phyloP scores from a whole-genome alignment of 306 rosid species.

The Casuarina equisetifolia region DNA sequence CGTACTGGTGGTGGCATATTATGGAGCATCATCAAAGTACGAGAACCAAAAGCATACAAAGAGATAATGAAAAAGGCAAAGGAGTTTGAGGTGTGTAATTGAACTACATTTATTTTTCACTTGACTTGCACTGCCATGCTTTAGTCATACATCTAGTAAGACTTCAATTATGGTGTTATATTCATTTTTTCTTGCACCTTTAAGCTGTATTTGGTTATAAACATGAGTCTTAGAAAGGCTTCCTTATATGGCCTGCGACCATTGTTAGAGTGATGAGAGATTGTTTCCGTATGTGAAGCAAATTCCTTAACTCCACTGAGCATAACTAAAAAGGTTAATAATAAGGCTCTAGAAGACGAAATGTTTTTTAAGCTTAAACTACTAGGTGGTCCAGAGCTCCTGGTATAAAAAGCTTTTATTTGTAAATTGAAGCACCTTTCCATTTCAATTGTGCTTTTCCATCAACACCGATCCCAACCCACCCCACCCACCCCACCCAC shows the following conservation, averaged over 20 bases:
- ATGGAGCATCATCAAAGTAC: conserved; percentile 66
- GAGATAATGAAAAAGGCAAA: conserved; percentile 82
- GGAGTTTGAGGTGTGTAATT: conserved; percentile 74
- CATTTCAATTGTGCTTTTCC: neutral
- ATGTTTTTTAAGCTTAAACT: neutral
- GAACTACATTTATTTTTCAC: conserved; percentile 3
- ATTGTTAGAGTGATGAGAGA: neutral
- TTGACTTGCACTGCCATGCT: neutral
- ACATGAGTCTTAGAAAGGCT: neutral
- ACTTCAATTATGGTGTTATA: neutral
- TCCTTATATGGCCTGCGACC: neutral
- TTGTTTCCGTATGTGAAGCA: neutral
- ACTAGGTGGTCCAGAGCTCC: neutral
- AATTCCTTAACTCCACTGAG: neutral
- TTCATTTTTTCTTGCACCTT: neutral
- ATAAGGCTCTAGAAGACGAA: neutral
- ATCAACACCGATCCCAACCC: no score
- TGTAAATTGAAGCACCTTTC: conserved; percentile 3
- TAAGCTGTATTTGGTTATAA: neutral
- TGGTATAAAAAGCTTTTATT: neutral
- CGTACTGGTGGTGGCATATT: conserved; percentile 86
- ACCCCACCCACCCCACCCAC: no score
- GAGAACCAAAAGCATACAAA: conserved; percentile 79
- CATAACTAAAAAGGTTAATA: neutral
- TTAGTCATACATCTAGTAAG: neutral